Percentiles rank a stretch among this genome's conserved stretches.
Evolutionary conservation across 1,284 basidiomycete genomes (phyloP).

Genomic region (Cutaneotrichosporon sp.): DNA sequence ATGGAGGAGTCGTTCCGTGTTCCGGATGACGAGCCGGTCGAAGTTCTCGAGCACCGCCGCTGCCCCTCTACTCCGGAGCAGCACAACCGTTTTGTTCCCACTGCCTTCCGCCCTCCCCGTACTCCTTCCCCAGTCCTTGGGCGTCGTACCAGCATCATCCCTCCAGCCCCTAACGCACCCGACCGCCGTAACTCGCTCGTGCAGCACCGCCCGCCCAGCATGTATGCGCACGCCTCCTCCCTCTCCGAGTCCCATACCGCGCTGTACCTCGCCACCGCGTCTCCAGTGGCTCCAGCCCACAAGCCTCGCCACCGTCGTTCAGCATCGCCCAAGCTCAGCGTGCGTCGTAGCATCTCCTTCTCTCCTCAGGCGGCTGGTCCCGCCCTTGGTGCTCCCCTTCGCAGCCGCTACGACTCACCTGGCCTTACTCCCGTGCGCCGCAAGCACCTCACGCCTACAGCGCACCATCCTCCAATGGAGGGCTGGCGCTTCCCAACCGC

Average conservation of each 20-base stretch:
- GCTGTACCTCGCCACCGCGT: slow-evolving; percentile 43
- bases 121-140: slow-evolving; percentile 32
- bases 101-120: slow-evolving; percentile 33
- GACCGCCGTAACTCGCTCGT: slow-evolving; percentile 12
- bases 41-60: background rate
- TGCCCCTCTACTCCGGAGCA: slow-evolving; percentile 6
- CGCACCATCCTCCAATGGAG: slow-evolving; percentile 36
- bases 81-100: slow-evolving; percentile 25
- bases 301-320: slow-evolving; percentile 22
- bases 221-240: slow-evolving; percentile 39
- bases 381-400: slow-evolving; percentile 12
- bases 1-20: slow-evolving; percentile 47
- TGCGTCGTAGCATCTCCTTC: slow-evolving; percentile 35
- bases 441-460: slow-evolving; percentile 27
- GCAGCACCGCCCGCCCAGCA: slow-evolving; percentile 23
- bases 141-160: slow-evolving; percentile 14
- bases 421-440: slow-evolving; percentile 22
- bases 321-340: slow-evolving; percentile 33
- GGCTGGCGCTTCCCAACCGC: slow-evolving; percentile 40
- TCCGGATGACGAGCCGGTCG: slow-evolving; percentile 25
- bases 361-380: slow-evolving; percentile 37
- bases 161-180: slow-evolving; percentile 8
- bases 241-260: slow-evolving; percentile 46
- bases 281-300: slow-evolving; percentile 21
- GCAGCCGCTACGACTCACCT: slow-evolving; percentile 22